Evolutionary conservation across 208 protist genomes (phyloP), one percentile per base, ranked within the genome.

Genomic region (Naegleria gruberi): DNA sequence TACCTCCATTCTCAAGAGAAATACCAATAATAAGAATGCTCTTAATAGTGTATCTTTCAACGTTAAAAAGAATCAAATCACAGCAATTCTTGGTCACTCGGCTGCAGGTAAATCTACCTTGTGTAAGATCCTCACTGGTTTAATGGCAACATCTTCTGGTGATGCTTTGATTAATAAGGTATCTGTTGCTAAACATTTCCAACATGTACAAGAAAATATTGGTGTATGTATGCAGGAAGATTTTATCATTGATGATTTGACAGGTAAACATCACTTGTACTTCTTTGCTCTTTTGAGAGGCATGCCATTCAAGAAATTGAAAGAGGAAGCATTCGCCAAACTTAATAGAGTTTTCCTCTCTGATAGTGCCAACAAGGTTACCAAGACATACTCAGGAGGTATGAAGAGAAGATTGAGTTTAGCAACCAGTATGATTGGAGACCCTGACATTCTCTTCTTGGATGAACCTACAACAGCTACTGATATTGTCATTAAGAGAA

Each of bases 91-190:
- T 10, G 51, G 51, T n/a, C 82, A 92, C 42, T 96, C 96, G 81
- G 95, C 94, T 19, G 93, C 94, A 41, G 95, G 94, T 15, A 97
- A 96, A 93, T 94, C 94, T 10, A 96, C 95, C 1, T 90, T 96
- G 55, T 96, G 96, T 92, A 91, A 92, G n/a, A 93, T 96, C 40
- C 92, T 93, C 57, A 96, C 94, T 51, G 95, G 95, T 77, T 94
- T 96, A 93, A 87, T 96, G 77, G 90, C 84, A 34, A 92, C 94
- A 41, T 93, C 91, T n/a, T 90, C 77, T 30, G 96, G 96, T 47
- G 94, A 96, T 37, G 93, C 47, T 23, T 41, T 45, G 12, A 90
- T 96, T 0, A 92, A 92, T 82, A 94, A 94, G 2, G 92, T 94
- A 74, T 90, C 95, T 91, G 92, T 95, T 81, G 91, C 94, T 37